These are phyloP conservation scores for Mycena albidolilacea DNA, from an alignment of 768 basidiomycete genomes.

Conservation along the genomic window DNA sequence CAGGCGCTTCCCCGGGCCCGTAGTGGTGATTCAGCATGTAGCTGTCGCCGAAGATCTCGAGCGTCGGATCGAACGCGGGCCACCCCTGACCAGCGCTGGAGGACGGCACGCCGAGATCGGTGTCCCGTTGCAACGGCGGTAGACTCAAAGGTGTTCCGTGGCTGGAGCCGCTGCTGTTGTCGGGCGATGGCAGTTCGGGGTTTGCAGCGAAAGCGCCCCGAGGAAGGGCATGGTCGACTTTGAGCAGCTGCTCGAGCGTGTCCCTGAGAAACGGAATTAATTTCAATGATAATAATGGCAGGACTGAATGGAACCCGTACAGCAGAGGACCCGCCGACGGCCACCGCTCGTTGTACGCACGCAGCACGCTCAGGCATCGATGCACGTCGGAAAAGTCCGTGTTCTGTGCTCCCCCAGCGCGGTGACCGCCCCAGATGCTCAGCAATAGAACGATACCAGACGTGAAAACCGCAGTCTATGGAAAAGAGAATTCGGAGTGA, in stretches of 20 bases:
- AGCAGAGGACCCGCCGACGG: slow-evolving; percentile 10
- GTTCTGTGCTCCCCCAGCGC: neutral
- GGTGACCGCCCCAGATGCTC: slow-evolving; percentile 28
- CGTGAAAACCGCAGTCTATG: slow-evolving; percentile 35
- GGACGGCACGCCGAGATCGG: neutral
- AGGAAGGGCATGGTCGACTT: slow-evolving; percentile 12
- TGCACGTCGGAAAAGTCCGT: slow-evolving; percentile 21
- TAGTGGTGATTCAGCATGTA: neutral
- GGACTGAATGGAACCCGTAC: neutral
- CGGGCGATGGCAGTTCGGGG: slow-evolving; percentile 8
- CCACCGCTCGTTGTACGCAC: slow-evolving; percentile 9
- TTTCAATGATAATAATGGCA: neutral
- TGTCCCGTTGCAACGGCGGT: neutral
- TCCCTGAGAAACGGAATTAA: neutral
- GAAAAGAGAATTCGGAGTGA: neutral
- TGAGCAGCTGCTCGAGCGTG: slow-evolving; percentile 29
- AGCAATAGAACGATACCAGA: slow-evolving; percentile 32
- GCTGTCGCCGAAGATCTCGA: neutral
- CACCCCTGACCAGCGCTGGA: neutral
- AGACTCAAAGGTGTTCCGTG: neutral
- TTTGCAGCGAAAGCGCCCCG: too few species aligned
- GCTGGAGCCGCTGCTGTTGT: neutral
- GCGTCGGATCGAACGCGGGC: slow-evolving; percentile 3
- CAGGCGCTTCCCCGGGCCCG: slow-evolving; percentile 11
- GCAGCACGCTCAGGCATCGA: slow-evolving; percentile 11